Percentiles rank a stretch among this genome's conserved stretches.
phyloP scores from a whole-genome alignment of 768 basidiomycete species.

The Stropharia rugosoannulata region DNA sequence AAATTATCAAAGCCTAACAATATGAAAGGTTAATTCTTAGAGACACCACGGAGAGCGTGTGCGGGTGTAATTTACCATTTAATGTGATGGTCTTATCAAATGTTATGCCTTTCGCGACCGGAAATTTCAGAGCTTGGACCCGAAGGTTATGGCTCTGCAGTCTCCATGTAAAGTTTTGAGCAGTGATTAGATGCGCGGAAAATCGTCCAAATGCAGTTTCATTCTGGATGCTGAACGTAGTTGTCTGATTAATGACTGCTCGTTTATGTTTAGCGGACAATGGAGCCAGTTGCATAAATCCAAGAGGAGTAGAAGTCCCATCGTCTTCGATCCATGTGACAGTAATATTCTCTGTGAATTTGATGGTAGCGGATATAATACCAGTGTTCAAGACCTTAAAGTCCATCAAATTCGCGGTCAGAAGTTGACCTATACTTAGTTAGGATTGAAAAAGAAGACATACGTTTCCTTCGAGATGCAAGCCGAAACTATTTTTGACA shows the following conservation, averaged over 20 bases:
- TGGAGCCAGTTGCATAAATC: conserved; percentile 45
- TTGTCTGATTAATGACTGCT: conserved; percentile 61
- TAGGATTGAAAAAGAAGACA: background rate
- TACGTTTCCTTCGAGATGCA: conserved; percentile 56
- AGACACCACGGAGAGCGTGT: too few relatives aligned
- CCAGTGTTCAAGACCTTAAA: conserved; percentile 65
- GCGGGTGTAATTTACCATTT: conserved; percentile 37
- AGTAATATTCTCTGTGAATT: conserved; percentile 55
- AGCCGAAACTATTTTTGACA: conserved; percentile 40
- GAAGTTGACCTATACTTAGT: background rate
- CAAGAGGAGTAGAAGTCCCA: conserved; percentile 48
- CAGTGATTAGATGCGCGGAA: conserved; percentile 62
- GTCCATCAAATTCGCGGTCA: background rate
- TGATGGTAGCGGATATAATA: conserved; percentile 59
- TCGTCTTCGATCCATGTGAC: conserved; percentile 58
- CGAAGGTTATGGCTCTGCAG: conserved; percentile 53
- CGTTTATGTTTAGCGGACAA: conserved; percentile 53
- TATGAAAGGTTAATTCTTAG: background rate
- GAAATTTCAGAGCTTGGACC: conserved; percentile 68
- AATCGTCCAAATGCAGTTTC: conserved; percentile 61
- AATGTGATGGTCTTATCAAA: conserved; percentile 63
- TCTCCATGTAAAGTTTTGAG: conserved; percentile 67
- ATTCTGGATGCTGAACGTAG: conserved; percentile 55
- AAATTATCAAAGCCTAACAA: conserved; percentile 60
- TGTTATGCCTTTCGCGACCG: conserved; percentile 60